These are phyloP conservation scores for Talaromyces sp. DNA, from an alignment of 2,329 filamentous ascomycete species.

Conservation along the genomic window DNA sequence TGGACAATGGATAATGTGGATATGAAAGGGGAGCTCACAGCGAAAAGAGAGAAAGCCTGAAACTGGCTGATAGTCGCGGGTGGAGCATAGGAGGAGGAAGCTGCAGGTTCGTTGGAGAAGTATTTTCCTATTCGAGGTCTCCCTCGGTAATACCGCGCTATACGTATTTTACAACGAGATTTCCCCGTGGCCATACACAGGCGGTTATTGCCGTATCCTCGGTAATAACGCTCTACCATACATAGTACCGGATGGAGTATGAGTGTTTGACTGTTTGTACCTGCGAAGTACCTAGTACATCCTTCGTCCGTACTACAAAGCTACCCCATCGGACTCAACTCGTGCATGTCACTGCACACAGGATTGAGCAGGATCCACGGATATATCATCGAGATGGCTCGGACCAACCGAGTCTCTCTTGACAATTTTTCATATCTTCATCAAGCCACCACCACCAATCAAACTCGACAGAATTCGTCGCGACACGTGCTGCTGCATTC, in stretches of 20 bases:
- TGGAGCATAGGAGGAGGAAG: conserved; percentile 1
- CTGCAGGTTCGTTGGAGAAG: conserved; percentile 8
- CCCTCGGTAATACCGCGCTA: conserved; percentile 10
- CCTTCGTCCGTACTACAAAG: not conserved
- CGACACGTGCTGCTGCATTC: not conserved
- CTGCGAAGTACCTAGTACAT: not conserved
- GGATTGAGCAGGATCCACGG: not conserved
- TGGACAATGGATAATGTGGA: not conserved
- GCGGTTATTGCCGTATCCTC: not conserved
- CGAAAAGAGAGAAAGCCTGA: not conserved
- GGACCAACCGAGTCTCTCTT: not conserved
- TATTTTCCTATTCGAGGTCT: conserved; percentile 18
- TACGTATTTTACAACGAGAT: conserved; percentile 1
- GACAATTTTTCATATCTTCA: not conserved
- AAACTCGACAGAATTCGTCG: not conserved
- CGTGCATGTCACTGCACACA: not conserved
- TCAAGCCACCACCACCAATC: not conserved
- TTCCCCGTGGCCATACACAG: not conserved
- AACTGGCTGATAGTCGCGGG: conserved; percentile 10
- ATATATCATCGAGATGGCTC: too few species aligned
- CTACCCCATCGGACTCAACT: not conserved
- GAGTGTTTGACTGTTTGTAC: not conserved
- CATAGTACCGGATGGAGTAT: too few species aligned
- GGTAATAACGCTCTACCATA: not conserved
- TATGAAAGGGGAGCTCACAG: not conserved